Percentiles rank a stretch among this genome's conserved stretches.
Evolutionary conservation across 2,329 filamentous ascomycete genomes (phyloP).

Genomic region (Moelleriella libera): DNA sequence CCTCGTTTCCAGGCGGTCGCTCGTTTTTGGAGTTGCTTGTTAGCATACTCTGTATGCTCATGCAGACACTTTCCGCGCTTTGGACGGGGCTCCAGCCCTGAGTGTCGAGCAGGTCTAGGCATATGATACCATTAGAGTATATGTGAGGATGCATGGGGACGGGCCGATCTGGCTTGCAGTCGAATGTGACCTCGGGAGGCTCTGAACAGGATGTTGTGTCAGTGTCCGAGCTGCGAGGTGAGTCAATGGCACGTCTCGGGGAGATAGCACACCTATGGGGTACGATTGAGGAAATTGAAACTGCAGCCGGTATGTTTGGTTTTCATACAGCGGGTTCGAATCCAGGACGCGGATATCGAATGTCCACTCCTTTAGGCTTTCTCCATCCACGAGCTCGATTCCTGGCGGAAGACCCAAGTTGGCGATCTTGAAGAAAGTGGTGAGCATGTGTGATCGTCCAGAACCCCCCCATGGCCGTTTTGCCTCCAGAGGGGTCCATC

Average conservation of each 20-base stretch:
- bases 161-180: conserved; percentile 45
- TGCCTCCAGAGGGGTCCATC: too few relatives aligned
- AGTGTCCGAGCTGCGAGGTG: too few relatives aligned
- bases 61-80: conserved; percentile 91
- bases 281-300: conserved; percentile 77
- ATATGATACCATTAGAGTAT: conserved; percentile 98
- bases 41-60: conserved; percentile 96
- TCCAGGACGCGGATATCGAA: conserved; percentile 89
- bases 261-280: conserved; percentile 62
- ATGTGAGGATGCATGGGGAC: conserved; percentile 96
- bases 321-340: conserved; percentile 72
- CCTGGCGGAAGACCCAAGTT: conserved; percentile 44
- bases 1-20: conserved; percentile 75
- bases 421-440: conserved; percentile 28
- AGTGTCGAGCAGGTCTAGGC: conserved; percentile 76
- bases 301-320: conserved; percentile 69
- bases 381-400: conserved; percentile 71
- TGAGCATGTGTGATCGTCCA: conserved; percentile 6
- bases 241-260: too few relatives aligned
- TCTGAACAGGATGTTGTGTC: conserved; percentile 36
- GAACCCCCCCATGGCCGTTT: not conserved
- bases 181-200: conserved; percentile 87
- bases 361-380: conserved; percentile 63
- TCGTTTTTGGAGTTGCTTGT: conserved; percentile 90
- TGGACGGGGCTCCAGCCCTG: conserved; percentile 95